Base-by-base conservation (phyloP, 768 basidiomycete genomes). In the Xerocomellus chrysenteron region DNA sequence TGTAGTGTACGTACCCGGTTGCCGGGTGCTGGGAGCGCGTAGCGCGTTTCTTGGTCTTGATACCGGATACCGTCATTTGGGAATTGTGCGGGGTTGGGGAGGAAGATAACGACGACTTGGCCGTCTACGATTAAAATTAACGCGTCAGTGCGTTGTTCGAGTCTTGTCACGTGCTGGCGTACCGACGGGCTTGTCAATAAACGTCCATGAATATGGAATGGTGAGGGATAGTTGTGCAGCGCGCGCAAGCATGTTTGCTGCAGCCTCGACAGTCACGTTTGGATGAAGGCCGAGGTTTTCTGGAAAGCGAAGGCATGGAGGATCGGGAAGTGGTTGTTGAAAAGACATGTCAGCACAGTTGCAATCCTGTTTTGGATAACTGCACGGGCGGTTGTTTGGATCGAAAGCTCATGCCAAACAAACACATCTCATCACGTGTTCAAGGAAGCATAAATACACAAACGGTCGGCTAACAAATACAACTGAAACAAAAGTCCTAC, bases 121-220 rank as follows among this genome's bases (percentile, higher is more conserved):
- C 87, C 88, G 64, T 90, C 90, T 89, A 52, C 10, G 13, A 32
- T 45, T 11, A 16, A 50, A 53, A 26, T 17, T 1, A 42, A 28
- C 5, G 30, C 12, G 35, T 57, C 17, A 63, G 54, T 28, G 10
- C 13, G 50, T 33, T 37, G 47, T 33, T 28, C 14, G 24, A 21
- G 33, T 13, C 9, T 50, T 35, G 28, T 35, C 33, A 21, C 36
- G 30, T 45, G 46, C 44, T 51, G 24, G 44, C 82, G 52, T 52
- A 89, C 90, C 90, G 63, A 73, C 62, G 33, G 90, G 90, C 61
- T 87, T 88, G 78, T 93, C 91, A 36, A 93, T 81, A 63, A 83
- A 92, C 3, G 81, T 75, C 86, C 89, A 91, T 7, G 74, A 63
- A 65, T 88, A 92, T 3, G 90, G 88, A 19, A 81, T 71, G 16